phyloP scores from a whole-genome alignment of 257 asterid species.

The Forsythia suspensa region DNA sequence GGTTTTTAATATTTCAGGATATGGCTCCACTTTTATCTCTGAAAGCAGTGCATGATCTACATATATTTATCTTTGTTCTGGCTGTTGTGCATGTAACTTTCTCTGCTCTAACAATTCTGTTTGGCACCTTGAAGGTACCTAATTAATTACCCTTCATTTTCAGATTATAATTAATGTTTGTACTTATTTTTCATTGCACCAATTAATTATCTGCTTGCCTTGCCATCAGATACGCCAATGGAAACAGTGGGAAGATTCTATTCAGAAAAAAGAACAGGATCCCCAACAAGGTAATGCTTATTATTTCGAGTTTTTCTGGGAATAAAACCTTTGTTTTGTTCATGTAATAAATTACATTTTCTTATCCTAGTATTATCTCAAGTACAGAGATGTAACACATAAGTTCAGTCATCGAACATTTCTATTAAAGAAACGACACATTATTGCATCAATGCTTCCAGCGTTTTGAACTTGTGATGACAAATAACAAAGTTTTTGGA shows the following conservation, averaged over 20 bases:
- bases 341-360: too few relatives aligned
- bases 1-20: conserved; percentile 17
- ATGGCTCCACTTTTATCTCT: conserved; percentile 43
- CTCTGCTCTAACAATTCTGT: conserved; percentile 39
- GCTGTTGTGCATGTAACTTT: conserved; percentile 44
- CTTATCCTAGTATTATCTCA: too few relatives aligned
- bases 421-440: too few relatives aligned
- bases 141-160: not conserved
- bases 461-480: too few relatives aligned
- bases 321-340: too few relatives aligned
- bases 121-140: conserved; percentile 38
- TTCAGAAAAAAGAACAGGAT: conserved; percentile 26
- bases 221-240: conserved; percentile 38
- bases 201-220: not conserved
- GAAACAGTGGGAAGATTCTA: conserved; percentile 42
- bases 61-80: conserved; percentile 46
- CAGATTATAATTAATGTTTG: not conserved
- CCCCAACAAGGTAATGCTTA: conserved; percentile 22
- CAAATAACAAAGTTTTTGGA: too few relatives aligned
- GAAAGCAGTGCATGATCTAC: conserved; percentile 48
- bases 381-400: too few relatives aligned
- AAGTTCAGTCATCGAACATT: too few relatives aligned
- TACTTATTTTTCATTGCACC: not conserved
- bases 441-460: too few relatives aligned
- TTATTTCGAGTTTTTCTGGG: not conserved